A percentile compares a stretch with the other conserved stretches of the same genome.
phyloP scores from a whole-genome alignment of 2,329 filamentous ascomycete species.

The Coniochaeta sp. region DNA sequence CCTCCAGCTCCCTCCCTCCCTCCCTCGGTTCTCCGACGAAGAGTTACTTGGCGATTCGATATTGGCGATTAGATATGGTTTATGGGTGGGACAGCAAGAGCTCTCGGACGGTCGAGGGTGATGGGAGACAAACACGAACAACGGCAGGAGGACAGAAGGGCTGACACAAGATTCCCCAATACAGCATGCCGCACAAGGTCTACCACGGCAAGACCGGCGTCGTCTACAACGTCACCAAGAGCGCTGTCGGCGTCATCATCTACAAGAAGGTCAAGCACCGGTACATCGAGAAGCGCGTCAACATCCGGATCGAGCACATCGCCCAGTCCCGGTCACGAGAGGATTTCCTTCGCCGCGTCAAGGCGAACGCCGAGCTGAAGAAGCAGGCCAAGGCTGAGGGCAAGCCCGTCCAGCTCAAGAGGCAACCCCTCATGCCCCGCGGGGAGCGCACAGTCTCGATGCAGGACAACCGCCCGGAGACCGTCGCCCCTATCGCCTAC shows the following conservation, averaged over 20 bases:
- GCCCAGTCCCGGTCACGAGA: slow-evolving; percentile 89
- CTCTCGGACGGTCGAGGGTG: background rate
- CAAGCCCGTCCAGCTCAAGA: slow-evolving; percentile 85
- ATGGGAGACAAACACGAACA: too few species aligned
- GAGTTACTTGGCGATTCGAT: background rate
- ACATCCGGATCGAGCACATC: slow-evolving; percentile 98
- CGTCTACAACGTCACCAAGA: slow-evolving; percentile 99
- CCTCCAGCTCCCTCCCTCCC: too few species aligned
- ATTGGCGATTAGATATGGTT: background rate
- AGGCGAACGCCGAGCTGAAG: slow-evolving; percentile 90
- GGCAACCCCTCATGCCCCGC: slow-evolving; percentile 73
- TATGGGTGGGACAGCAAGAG: background rate
- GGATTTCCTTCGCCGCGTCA: slow-evolving; percentile 93
- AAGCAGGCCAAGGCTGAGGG: slow-evolving; percentile 88
- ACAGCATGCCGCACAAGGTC: slow-evolving; percentile 96
- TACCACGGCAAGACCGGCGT: slow-evolving; percentile 99
- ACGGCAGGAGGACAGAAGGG: slow-evolving; percentile 4
- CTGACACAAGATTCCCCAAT: slow-evolving; percentile 19
- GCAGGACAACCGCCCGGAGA: slow-evolving; percentile 83
- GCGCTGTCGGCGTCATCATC: slow-evolving; percentile 95
- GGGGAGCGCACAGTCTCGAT: slow-evolving; percentile 72
- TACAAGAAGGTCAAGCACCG: slow-evolving; percentile 99
- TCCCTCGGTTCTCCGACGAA: slow-evolving; percentile 5
- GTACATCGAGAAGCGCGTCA: slow-evolving; percentile 99
- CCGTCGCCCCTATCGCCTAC: slow-evolving; percentile 85